phyloP scores from a whole-genome alignment of 164 flowering plant species.

The Nelumbo lutea region DNA sequence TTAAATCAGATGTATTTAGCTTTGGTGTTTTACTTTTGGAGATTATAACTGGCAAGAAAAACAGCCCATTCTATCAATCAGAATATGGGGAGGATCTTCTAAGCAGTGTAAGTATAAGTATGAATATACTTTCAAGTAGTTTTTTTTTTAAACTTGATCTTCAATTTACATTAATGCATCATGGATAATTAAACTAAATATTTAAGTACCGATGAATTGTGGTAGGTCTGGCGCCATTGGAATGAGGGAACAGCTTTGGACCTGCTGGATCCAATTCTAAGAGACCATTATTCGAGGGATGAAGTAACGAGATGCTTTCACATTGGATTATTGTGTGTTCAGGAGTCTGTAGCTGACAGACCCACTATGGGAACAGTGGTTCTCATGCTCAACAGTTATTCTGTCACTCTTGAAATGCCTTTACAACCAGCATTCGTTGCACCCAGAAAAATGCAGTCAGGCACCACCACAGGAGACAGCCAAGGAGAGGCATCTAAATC shows the following conservation, averaged over 20 bases:
- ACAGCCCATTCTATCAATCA: slow-evolving; percentile 4
- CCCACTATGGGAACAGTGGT: neutral
- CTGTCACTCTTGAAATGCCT: neutral
- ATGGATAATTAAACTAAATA: neutral
- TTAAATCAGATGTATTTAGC: slow-evolving; percentile 5
- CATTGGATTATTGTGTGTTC: neutral
- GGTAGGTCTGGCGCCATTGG: slow-evolving; percentile 17
- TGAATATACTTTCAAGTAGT: neutral
- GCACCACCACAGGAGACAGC: neutral
- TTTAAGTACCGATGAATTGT: neutral
- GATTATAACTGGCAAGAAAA: slow-evolving; percentile 15
- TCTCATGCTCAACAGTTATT: slow-evolving; percentile 5
- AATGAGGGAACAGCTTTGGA: neutral
- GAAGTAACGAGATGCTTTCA: neutral
- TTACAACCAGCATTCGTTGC: neutral
- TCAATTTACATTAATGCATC: too few relatives aligned
- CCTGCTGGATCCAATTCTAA: slow-evolving; percentile 4
- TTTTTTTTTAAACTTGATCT: too few relatives aligned
- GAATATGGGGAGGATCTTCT: slow-evolving; percentile 4
- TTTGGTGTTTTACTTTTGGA: slow-evolving; percentile 12
- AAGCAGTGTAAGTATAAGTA: slow-evolving; percentile 5
- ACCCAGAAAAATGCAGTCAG: neutral
- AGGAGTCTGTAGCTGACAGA: slow-evolving; percentile 7
- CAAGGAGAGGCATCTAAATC: neutral
- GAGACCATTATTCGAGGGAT: neutral